Evolutionary conservation across 176 grass and related monocot species (phyloP), one percentile per base, ranked within the genome.

Genomic region (Ensete glaucum): DNA sequence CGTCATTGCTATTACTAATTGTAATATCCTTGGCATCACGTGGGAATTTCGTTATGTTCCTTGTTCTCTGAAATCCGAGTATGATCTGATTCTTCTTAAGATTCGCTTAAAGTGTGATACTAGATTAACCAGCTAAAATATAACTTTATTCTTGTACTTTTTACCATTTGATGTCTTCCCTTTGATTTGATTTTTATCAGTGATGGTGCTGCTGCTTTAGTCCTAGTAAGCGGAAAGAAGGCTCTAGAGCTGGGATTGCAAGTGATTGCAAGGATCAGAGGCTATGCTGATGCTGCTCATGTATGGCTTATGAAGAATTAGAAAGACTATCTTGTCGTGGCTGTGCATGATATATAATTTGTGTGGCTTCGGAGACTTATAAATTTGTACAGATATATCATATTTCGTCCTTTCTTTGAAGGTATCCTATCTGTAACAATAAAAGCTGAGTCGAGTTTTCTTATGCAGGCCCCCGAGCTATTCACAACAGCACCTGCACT

Each of bases 401-500:
- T 0, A 21, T 70, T 17, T n/a, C 20, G 1, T 70, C 21, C 72
- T 57, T 29, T 3, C 4, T 11, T 34, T 43, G 34, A 43, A 19
- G 23, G 16, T 81, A 7, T 78, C 54, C 53, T 25, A 8, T 23
- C 22, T 23, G 22, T 26, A 54, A 70, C 50, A 23, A 19, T 77
- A 43, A 50, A 23, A 52, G 19, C 24, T 78, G 59, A 73, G 27
- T 52, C 77, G 13, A 2, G 52, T 29, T 24, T 72, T 78, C 6
- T 82, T n/a, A 77, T 80, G 34, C 62, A 98, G 94, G 90, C 94
- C 62, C 88, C 94, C 0, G 94, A 98, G 81, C 70, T 98, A 59
- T 98, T 98, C 81, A 98, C 90, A 54, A 98, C 94, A 51, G 69
- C 87, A 2, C 94, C 94, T 24, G 94, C 94, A 77, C 80, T 93